These are phyloP conservation scores for Hysterangium stoloniferum DNA, from an alignment of 768 basidiomycete species.

Conservation along the genomic window DNA sequence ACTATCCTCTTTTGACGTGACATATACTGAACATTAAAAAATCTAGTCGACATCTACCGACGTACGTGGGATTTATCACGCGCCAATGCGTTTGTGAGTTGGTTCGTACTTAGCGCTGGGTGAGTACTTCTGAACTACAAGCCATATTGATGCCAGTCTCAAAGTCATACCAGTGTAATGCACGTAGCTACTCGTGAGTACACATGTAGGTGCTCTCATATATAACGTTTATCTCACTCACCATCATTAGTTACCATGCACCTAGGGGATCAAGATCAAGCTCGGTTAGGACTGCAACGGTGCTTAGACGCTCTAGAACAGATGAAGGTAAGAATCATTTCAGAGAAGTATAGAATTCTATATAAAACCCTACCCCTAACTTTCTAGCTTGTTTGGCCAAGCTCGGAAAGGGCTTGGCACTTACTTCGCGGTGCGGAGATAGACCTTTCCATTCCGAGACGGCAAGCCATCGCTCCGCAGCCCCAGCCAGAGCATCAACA, in stretches of 20 bases:
- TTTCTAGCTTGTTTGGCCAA: conserved; percentile 17
- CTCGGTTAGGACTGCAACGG: conserved; percentile 50
- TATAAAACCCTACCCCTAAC: background rate
- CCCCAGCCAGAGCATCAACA: background rate
- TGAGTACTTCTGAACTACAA: too few relatives aligned
- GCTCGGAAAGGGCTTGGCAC: conserved; percentile 17
- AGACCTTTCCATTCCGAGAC: conserved; percentile 11
- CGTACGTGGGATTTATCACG: conserved; percentile 5
- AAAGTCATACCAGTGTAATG: conserved; percentile 46
- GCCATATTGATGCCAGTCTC: conserved; percentile 3
- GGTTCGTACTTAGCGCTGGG: conserved; percentile 15
- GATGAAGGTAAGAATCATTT: conserved; percentile 40
- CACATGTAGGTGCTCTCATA: background rate
- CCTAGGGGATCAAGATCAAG: conserved; percentile 57
- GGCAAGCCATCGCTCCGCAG: background rate
- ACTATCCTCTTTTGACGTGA: conserved; percentile 75
- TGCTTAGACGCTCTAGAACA: conserved; percentile 59
- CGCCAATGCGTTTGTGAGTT: conserved; percentile 14
- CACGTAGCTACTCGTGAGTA: conserved; percentile 64
- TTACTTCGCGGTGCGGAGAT: conserved; percentile 15
- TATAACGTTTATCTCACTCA: background rate
- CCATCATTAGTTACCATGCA: conserved; percentile 46
- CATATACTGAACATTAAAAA: conserved; percentile 31
- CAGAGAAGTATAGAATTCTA: background rate
- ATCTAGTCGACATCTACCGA: background rate